A percentile compares a stretch with the other conserved stretches of the same genome.
Conservation (phyloP, 306 rosid species). For the Lotus japonicus region DNA sequence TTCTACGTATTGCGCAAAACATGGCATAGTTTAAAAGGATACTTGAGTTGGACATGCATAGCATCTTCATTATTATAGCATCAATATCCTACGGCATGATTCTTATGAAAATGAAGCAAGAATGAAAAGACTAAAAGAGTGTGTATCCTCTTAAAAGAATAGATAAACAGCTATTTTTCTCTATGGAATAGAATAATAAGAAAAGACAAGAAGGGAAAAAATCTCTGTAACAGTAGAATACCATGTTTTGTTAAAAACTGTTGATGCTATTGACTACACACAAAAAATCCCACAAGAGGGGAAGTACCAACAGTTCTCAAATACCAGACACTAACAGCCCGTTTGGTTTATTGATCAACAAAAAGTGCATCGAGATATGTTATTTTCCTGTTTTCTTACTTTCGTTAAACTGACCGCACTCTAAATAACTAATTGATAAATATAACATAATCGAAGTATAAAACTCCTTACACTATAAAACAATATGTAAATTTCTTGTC, state of each 20-base stretch:
- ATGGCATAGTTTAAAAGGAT: background rate
- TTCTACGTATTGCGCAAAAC: background rate
- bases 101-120: background rate
- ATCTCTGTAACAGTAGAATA: background rate
- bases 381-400: no score
- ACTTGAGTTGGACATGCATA: background rate
- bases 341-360: no score
- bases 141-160: background rate
- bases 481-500: no score
- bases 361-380: no score
- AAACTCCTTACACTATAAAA: no score
- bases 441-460: no score
- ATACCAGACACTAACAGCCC: no score
- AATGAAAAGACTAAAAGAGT: background rate
- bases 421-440: no score
- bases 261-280: background rate
- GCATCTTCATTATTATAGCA: background rate
- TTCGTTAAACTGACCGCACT: no score
- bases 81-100: background rate
- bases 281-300: no score
- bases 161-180: background rate
- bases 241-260: background rate
- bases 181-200: background rate
- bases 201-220: background rate
- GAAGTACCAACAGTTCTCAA: no score